Conservation (phyloP, 352 stramenopile species). For the Globisporangium orthogonon region DNA sequence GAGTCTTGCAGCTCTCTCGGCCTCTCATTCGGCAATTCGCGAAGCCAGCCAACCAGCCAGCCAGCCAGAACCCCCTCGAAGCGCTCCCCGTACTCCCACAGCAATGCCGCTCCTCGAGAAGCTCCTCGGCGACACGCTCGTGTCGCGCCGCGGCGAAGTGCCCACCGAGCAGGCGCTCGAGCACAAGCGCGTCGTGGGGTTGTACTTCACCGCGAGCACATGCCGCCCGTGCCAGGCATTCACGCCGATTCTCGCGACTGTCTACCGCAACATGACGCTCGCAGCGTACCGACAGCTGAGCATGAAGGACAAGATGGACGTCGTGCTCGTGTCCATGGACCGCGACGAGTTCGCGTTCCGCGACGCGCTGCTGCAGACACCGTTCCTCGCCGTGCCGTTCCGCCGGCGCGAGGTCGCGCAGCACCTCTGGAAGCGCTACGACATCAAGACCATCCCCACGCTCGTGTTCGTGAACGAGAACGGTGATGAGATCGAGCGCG, state of each 20-base stretch:
- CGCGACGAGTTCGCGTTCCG: constrained; percentile 44
- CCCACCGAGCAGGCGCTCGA: constrained; percentile 41
- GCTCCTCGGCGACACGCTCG: constrained; percentile 41
- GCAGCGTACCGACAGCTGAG: constrained; percentile 40
- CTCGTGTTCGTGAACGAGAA: constrained; percentile 64
- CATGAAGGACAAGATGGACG: constrained; percentile 54
- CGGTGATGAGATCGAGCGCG: constrained; percentile 51
- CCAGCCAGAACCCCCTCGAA: too few species aligned
- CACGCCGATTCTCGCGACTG: constrained; percentile 53
- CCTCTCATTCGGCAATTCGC: too few species aligned
- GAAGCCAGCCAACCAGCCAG: too few species aligned
- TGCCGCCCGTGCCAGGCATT: constrained; percentile 56
- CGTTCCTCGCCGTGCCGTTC: constrained; percentile 53
- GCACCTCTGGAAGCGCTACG: constrained; percentile 59
- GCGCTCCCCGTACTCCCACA: too few species aligned
- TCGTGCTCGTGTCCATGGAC: constrained; percentile 61
- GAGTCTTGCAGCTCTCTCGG: too few species aligned
- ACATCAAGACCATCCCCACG: constrained; percentile 61
- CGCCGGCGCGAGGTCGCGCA: constrained; percentile 39
- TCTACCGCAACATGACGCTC: constrained; percentile 63
- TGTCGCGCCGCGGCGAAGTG: constrained; percentile 46
- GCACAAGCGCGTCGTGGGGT: constrained; percentile 42
- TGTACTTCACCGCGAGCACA: constrained; percentile 65
- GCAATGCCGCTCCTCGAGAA: constrained; percentile 51
- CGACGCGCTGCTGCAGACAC: constrained; percentile 49